Evolutionary conservation across 2,329 filamentous ascomycete species (phyloP).

Genomic region (Phoma sp.): DNA sequence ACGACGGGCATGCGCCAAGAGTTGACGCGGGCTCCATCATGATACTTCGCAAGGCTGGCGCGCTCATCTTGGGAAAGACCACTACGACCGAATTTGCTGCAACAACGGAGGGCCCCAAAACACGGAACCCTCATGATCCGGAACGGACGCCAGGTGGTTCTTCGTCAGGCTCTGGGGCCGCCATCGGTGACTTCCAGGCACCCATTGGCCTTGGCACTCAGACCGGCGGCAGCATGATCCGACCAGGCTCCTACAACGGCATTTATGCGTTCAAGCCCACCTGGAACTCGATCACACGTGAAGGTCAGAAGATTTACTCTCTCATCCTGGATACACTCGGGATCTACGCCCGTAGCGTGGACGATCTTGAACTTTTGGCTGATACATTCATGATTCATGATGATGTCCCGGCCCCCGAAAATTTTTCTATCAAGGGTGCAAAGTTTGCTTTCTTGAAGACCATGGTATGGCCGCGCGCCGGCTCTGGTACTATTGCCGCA

Average conservation of each 20-base stretch:
- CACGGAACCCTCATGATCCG: slow-evolving; percentile 63
- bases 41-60: slow-evolving; percentile 62
- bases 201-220: slow-evolving; percentile 69
- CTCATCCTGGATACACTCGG: slow-evolving; percentile 68
- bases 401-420: slow-evolving; percentile 47
- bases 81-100: slow-evolving; percentile 71
- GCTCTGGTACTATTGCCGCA: slow-evolving; percentile 45
- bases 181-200: slow-evolving; percentile 69
- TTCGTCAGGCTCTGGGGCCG: slow-evolving; percentile 70
- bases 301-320: slow-evolving; percentile 66
- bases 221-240: slow-evolving; percentile 68
- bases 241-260: slow-evolving; percentile 70
- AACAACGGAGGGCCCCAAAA: slow-evolving; percentile 60
- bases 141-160: slow-evolving; percentile 69
- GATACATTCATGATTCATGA: slow-evolving; percentile 63
- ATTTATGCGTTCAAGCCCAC: slow-evolving; percentile 71
- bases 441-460: slow-evolving; percentile 62
- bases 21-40: slow-evolving; percentile 62
- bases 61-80: slow-evolving; percentile 63
- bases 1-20: slow-evolving; percentile 52
- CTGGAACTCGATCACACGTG: slow-evolving; percentile 67
- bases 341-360: slow-evolving; percentile 63
- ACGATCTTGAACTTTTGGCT: slow-evolving; percentile 64
- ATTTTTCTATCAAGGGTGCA: slow-evolving; percentile 53
- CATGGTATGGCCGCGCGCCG: slow-evolving; percentile 56